phyloP scores from a whole-genome alignment of 495 filamentous ascomycete genomes.

The Penicillium coffeae region DNA sequence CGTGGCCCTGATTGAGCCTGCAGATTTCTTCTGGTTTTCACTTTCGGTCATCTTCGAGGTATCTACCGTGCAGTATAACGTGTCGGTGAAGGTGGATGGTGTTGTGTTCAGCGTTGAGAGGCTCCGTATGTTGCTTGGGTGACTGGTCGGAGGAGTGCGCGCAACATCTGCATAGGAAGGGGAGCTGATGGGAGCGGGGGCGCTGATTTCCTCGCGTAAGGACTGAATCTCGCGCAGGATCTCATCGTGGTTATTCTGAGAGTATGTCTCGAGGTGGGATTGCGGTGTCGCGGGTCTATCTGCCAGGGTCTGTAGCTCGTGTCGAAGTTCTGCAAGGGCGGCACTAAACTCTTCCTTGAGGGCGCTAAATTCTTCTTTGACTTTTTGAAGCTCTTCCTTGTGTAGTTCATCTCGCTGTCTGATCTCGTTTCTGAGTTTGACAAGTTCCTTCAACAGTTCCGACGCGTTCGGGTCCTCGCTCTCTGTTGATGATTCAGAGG shows the following conservation, averaged over 20 bases:
- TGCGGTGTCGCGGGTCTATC: constrained; percentile 11
- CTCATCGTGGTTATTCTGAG: constrained; percentile 12
- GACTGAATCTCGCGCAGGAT: constrained; percentile 19
- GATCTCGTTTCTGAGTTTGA: constrained; percentile 22
- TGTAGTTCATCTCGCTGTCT: constrained; percentile 16
- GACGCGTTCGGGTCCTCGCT: constrained; percentile 11
- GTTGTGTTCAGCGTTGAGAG: constrained; percentile 14
- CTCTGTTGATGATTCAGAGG: constrained; percentile 15
- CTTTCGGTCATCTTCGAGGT: constrained; percentile 21
- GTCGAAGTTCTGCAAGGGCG: constrained; percentile 14
- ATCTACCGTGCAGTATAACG: constrained; percentile 20
- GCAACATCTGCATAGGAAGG: constrained; percentile 20
- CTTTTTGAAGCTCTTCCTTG: constrained; percentile 18
- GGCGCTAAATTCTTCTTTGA: constrained; percentile 17
- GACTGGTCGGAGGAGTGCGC: constrained; percentile 16
- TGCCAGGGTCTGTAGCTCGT: constrained; percentile 12
- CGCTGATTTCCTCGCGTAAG: constrained; percentile 15
- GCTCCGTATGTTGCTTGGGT: constrained; percentile 17
- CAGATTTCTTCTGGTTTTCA: constrained; percentile 17
- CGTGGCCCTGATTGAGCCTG: constrained; percentile 21
- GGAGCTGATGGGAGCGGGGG: constrained; percentile 1
- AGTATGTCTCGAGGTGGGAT: constrained; percentile 6
- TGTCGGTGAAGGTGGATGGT: constrained; percentile 19
- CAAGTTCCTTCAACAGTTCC: constrained; percentile 13
- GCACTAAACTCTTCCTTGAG: constrained; percentile 16